phyloP scores from a whole-genome alignment of 2,329 filamentous ascomycete genomes.

The Fusarium nodosum region DNA sequence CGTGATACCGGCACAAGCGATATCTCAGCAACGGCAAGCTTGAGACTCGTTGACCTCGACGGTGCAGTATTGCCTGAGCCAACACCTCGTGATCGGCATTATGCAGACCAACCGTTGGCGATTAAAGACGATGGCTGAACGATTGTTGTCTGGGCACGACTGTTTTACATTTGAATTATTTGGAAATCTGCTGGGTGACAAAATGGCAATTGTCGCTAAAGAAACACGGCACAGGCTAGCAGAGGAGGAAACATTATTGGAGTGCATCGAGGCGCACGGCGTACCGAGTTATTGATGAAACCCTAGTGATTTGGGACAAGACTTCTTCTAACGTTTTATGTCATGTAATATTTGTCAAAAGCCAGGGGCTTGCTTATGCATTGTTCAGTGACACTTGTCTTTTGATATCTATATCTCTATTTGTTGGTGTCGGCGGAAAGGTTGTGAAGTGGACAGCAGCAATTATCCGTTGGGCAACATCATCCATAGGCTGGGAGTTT shows the following conservation, averaged over 20 bases:
- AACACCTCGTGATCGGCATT: slow-evolving; percentile 26
- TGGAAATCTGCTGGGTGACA: slow-evolving; percentile 25
- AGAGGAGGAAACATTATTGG: slow-evolving; percentile 26
- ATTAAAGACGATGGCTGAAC: slow-evolving; percentile 34
- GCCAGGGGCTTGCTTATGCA: slow-evolving; percentile 27
- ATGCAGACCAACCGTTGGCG: slow-evolving; percentile 36
- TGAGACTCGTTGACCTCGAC: slow-evolving; percentile 30
- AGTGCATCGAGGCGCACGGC: slow-evolving; percentile 49
- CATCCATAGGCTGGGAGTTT: slow-evolving; percentile 48
- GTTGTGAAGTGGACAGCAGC: slow-evolving; percentile 14
- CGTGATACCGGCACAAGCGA: slow-evolving; percentile 18
- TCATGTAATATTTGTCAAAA: slow-evolving; percentile 44
- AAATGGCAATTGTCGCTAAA: not conserved
- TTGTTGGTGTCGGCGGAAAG: slow-evolving; percentile 15
- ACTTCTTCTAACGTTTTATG: slow-evolving; percentile 41
- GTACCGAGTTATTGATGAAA: slow-evolving; percentile 43
- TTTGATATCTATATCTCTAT: slow-evolving; percentile 35
- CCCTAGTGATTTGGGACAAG: slow-evolving; percentile 33
- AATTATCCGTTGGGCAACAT: slow-evolving; percentile 38
- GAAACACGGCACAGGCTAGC: slow-evolving; percentile 3
- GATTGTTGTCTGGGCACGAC: slow-evolving; percentile 4
- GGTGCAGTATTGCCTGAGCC: slow-evolving; percentile 28
- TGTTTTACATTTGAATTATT: slow-evolving; percentile 24
- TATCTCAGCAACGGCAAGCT: slow-evolving; percentile 13
- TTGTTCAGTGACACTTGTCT: slow-evolving; percentile 29